phyloP scores from a whole-genome alignment of 2,329 filamentous ascomycete species.

The Talaromyces rugulosus region DNA sequence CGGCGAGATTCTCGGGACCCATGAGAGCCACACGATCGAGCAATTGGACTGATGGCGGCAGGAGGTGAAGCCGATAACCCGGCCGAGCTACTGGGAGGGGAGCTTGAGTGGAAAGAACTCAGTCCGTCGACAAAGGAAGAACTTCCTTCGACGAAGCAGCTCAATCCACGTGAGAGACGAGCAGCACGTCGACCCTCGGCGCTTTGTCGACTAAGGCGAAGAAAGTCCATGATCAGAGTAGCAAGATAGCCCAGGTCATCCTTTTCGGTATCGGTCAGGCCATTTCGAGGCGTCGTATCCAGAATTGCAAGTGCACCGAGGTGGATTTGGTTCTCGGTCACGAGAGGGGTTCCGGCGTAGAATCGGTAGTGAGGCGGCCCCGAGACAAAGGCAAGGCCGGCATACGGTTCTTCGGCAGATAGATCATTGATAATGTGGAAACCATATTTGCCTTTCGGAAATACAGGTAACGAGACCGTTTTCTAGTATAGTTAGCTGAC shows the following conservation, averaged over 20 bases:
- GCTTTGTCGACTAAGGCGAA: conserved; percentile 53
- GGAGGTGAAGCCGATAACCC: conserved; percentile 6
- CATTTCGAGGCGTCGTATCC: conserved; percentile 52
- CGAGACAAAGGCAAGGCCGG: conserved; percentile 31
- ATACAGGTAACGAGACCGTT: conserved; percentile 29
- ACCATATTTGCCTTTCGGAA: conserved; percentile 21
- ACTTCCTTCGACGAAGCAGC: conserved; percentile 52
- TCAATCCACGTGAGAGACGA: conserved; percentile 53
- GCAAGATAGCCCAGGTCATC: conserved; percentile 56
- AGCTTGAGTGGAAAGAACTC: conserved; percentile 18
- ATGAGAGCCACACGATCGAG: conserved; percentile 5
- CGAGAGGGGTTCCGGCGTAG: conserved; percentile 59
- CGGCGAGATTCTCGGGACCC: conserved; percentile 9
- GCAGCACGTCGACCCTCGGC: conserved; percentile 50
- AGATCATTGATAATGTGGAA: conserved; percentile 38
- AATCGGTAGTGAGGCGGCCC: conserved; percentile 40
- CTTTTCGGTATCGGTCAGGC: conserved; percentile 35
- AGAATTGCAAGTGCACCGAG: conserved; percentile 60
- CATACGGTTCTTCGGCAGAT: conserved; percentile 34
- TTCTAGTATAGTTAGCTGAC: conserved; percentile 20
- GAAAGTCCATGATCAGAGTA: conserved; percentile 55
- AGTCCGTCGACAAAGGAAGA: conserved; percentile 34
- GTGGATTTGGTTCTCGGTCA: conserved; percentile 52
- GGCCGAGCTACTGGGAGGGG: conserved; percentile 17
- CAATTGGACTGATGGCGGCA: background rate